These are phyloP conservation scores for Plectosphaerella cucumerina DNA, from an alignment of 2,329 filamentous ascomycete species.

Conservation along the genomic window DNA sequence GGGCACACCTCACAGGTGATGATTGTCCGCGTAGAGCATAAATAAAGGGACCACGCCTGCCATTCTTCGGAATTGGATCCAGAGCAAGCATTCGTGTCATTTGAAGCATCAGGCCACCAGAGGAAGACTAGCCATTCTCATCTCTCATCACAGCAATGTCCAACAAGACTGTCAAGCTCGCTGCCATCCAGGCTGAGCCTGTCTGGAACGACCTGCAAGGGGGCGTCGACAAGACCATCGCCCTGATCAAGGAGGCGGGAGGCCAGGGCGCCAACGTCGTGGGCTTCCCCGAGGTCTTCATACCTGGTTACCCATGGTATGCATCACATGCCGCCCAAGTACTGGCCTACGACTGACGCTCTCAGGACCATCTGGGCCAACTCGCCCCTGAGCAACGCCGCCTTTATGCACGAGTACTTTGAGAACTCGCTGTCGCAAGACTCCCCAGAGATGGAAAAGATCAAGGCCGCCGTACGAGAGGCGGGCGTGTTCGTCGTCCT, in stretches of 20 bases:
- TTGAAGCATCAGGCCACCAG: no score
- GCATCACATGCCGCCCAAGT: not conserved
- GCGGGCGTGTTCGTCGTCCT: conserved; percentile 41
- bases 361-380: conserved; percentile 22
- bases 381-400: conserved; percentile 23
- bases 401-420: conserved; percentile 39
- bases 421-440: conserved; percentile 35
- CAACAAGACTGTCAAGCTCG: no score
- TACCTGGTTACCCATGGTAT: conserved; percentile 42
- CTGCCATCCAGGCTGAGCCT: conserved; percentile 20
- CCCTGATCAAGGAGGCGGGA: conserved; percentile 24
- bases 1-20: no score
- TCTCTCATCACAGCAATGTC: no score
- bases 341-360: not conserved
- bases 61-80: no score
- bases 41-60: no score
- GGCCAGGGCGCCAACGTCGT: conserved; percentile 25
- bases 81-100: no score
- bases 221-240: conserved; percentile 30
- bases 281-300: conserved; percentile 41
- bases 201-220: conserved; percentile 20
- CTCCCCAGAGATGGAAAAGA: conserved; percentile 35
- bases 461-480: conserved; percentile 38
- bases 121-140: no score
- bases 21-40: no score